Evolutionary conservation across 1,284 basidiomycete species (phyloP), one percentile per base, ranked within the genome.

Genomic region (Chiua sp.): DNA sequence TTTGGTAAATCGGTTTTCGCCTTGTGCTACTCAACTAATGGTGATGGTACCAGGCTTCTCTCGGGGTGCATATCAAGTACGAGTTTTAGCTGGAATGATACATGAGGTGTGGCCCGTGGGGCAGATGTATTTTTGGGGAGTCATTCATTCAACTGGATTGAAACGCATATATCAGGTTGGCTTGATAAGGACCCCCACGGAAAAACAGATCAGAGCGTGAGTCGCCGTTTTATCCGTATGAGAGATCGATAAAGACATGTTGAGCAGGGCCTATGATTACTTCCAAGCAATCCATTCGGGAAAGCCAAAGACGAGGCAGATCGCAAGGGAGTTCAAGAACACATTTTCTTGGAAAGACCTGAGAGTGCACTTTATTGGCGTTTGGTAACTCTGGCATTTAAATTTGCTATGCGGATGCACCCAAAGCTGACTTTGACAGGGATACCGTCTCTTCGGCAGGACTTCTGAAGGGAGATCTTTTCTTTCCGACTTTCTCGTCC

Each of bases 361-460:
- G 22, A 65, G 57, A 48, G 57, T 78, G 7, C 79, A 80, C 53
- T 80, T 80, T 52, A 61, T 80, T 2, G 79, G 79, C 3, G 77
- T 71, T 11, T 80, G 79, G 80, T 81, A 57, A 53, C 42, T 13
- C 22, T 1, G 16, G 16, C 15, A 10, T 18, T 18, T 44, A 47
- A 8, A 18, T 47, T 3, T 3, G 10, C 30, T 18, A 10, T 10
- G 16, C 3, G 11, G 47, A 12, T 8, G 30, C 33, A 16, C 1
- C 12, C 3, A 11, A n/a, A 48, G 2, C 30, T 58, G 22, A 44
- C 26, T 2, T 46, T 2, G 10, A 11, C 33, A 81, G 80, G 82
- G 80, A 82, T 62, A 79, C 79, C 1, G 76, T 80, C 4, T 78
- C 77, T 0, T 78, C 77, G 3, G 65, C 79, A 5, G 77, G 77